Conservation (phyloP, 1,284 basidiomycete genomes). For the Macrocystidia cucumis region DNA sequence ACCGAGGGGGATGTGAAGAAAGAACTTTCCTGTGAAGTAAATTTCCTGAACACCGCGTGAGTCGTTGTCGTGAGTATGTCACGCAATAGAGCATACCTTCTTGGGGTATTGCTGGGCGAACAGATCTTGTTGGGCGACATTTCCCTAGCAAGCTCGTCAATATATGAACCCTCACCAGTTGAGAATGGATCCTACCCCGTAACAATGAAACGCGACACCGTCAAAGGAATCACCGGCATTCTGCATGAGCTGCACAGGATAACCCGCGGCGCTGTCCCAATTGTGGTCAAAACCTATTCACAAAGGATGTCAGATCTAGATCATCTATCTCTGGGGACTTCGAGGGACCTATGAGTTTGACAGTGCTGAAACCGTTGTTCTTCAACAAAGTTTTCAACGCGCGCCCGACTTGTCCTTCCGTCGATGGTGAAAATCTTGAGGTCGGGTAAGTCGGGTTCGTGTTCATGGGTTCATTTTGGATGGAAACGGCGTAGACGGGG, state of each 20-base stretch:
- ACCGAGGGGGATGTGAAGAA: no score
- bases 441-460: slow-evolving; percentile 30
- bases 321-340: slow-evolving; percentile 15
- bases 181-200: slow-evolving; percentile 13
- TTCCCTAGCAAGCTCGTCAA: slow-evolving; percentile 19
- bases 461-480: slow-evolving; percentile 34
- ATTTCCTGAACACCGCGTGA: slow-evolving; percentile 10
- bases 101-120: slow-evolving; percentile 27
- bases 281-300: slow-evolving; percentile 25
- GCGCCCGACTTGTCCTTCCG: slow-evolving; percentile 26
- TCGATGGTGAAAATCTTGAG: slow-evolving; percentile 18
- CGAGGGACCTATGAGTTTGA: slow-evolving; percentile 28
- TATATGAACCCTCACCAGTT: slow-evolving; percentile 5
- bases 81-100: slow-evolving; percentile 20
- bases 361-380: slow-evolving; percentile 27
- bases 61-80: no score
- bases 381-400: slow-evolving; percentile 27
- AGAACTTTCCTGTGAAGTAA: slow-evolving; percentile 19
- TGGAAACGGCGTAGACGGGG: slow-evolving; percentile 26
- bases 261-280: slow-evolving; percentile 29
- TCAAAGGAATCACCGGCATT: slow-evolving; percentile 24
- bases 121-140: slow-evolving; percentile 21
- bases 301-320: neutral
- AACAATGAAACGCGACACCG: slow-evolving; percentile 35
- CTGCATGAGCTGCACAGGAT: slow-evolving; percentile 27